These are phyloP conservation scores for Bullera alba DNA, from an alignment of 768 basidiomycete species.

Conservation along the genomic window DNA sequence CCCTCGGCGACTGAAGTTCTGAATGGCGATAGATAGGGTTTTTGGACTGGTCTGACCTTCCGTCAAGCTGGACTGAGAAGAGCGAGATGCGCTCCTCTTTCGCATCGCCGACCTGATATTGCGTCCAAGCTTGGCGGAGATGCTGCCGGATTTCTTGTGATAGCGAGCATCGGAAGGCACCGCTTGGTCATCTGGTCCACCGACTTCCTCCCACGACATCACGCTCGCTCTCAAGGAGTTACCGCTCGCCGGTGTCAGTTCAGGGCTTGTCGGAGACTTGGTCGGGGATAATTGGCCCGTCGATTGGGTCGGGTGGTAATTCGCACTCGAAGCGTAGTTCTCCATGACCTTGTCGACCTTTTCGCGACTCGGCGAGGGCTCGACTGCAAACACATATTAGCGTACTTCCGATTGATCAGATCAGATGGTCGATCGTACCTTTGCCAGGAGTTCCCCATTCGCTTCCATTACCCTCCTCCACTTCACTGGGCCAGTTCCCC, in stretches of 20 bases:
- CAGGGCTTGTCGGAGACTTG: too few relatives aligned
- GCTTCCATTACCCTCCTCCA: slow-evolving; percentile 23
- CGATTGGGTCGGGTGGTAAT: too few relatives aligned
- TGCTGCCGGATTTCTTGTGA: slow-evolving; percentile 32
- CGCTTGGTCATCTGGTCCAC: slow-evolving; percentile 26
- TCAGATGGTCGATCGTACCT: slow-evolving; percentile 10
- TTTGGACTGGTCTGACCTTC: slow-evolving; percentile 20
- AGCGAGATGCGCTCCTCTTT: slow-evolving; percentile 18
- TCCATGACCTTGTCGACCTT: too few relatives aligned
- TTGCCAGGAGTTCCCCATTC: slow-evolving; percentile 40
- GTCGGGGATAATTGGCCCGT: too few relatives aligned
- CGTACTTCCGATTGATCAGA: too few relatives aligned
- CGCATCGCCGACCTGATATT: slow-evolving; percentile 28
- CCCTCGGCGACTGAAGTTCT: slow-evolving; percentile 18
- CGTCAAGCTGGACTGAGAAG: slow-evolving; percentile 8
- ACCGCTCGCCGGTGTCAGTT: too few relatives aligned
- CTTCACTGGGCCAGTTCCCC: slow-evolving; percentile 26
- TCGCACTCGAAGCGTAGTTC: too few relatives aligned
- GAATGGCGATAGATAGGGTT: slow-evolving; percentile 3
- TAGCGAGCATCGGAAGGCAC: slow-evolving; percentile 30
- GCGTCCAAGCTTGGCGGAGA: slow-evolving; percentile 35
- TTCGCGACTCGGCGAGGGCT: too few relatives aligned
- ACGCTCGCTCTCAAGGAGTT: slow-evolving; percentile 17
- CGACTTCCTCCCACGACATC: slow-evolving; percentile 44
- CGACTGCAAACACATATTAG: too few relatives aligned